These are phyloP conservation scores for Odonthalia washingtoniensis DNA, from an alignment of 31 red algal species.

Conservation along the genomic window DNA sequence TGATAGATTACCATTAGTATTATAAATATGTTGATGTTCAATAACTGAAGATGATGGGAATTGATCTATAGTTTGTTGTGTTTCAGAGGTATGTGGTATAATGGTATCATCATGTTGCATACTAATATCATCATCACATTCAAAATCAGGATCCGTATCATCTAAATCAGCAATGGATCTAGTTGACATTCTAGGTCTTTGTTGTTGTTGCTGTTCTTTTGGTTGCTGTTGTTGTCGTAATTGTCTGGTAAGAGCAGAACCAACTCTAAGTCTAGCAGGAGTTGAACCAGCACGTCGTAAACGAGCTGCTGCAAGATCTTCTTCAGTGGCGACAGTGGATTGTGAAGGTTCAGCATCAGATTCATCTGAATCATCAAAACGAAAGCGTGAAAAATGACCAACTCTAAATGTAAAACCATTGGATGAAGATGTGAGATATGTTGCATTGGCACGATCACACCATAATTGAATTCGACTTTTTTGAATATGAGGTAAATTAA, in stretches of 20 bases:
- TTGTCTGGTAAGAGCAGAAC: not conserved
- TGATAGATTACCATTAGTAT: too few species aligned
- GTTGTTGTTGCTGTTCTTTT: not conserved
- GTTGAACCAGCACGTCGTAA: slow-evolving; percentile 35
- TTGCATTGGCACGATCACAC: slow-evolving; percentile 1
- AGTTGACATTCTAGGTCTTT: slow-evolving; percentile 46
- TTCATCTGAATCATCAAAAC: slow-evolving; percentile 59
- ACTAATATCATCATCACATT: slow-evolving; percentile 29
- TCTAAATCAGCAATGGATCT: slow-evolving; percentile 39
- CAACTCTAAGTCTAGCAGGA: slow-evolving; percentile 9
- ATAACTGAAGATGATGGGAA: too few species aligned
- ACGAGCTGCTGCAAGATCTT: slow-evolving; percentile 34
- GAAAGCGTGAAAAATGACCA: slow-evolving; percentile 56
- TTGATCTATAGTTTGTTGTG: too few species aligned
- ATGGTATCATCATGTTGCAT: not conserved
- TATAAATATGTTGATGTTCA: too few species aligned
- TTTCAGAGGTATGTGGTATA: too few species aligned
- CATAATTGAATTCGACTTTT: slow-evolving; percentile 16
- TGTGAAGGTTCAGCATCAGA: not conserved
- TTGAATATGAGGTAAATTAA: slow-evolving; percentile 18
- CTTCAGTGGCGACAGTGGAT: not conserved
- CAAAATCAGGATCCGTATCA: slow-evolving; percentile 33
- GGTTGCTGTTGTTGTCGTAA: not conserved
- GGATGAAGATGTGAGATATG: not conserved
- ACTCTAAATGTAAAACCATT: slow-evolving; percentile 47